These are phyloP conservation scores for Canna indica DNA, from an alignment of 176 grass and related monocot genomes.

Conservation along the genomic window DNA sequence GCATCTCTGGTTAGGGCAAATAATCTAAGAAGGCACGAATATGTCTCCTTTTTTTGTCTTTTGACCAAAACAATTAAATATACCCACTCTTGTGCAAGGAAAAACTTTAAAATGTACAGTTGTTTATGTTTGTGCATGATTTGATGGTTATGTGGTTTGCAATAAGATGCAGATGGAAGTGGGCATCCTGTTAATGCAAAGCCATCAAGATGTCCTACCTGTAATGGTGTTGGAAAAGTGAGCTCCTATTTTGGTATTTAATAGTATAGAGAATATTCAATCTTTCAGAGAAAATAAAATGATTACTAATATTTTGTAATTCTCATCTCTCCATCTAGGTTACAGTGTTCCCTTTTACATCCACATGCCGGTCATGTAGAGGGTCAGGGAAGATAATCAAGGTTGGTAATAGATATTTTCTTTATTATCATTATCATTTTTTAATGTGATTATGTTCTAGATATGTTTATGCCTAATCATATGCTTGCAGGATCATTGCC, in stretches of 20 bases:
- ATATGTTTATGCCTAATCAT: neutral
- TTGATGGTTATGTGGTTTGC: constrained; percentile 21
- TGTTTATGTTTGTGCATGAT: neutral
- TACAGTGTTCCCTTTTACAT: constrained; percentile 69
- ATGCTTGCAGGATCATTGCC: constrained; percentile 60
- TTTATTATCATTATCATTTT: too few species aligned
- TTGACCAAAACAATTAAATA: too few species aligned
- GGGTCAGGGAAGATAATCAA: constrained; percentile 81
- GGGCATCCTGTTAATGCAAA: constrained; percentile 67
- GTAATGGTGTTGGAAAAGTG: constrained; percentile 71
- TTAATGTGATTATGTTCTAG: neutral
- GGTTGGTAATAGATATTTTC: constrained; percentile 30
- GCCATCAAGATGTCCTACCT: constrained; percentile 62
- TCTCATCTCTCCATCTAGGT: constrained; percentile 34
- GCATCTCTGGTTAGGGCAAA: neutral
- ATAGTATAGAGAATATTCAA: neutral
- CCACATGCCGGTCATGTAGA: constrained; percentile 65
- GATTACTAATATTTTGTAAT: constrained; percentile 9
- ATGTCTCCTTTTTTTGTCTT: neutral
- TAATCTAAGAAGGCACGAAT: neutral
- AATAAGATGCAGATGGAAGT: constrained; percentile 60
- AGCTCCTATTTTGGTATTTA: constrained; percentile 17
- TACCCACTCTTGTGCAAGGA: neutral
- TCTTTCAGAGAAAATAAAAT: neutral
- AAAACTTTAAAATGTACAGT: neutral